Evolutionary conservation across 257 asterid species (phyloP).

Genomic region (Solanum neorickii): DNA sequence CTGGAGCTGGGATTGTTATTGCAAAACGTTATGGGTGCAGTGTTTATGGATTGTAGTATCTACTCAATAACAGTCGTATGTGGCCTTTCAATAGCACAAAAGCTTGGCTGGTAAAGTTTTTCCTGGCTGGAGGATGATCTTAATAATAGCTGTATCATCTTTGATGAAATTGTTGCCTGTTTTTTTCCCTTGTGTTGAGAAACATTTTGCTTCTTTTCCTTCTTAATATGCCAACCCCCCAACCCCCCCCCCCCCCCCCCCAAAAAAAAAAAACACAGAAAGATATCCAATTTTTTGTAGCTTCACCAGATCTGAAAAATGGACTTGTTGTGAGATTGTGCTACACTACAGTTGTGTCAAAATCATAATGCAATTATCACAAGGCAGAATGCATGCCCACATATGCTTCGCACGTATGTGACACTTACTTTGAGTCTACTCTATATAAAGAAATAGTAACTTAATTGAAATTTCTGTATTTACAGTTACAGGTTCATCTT

Average conservation of each 20-base stretch:
- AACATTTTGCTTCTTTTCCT: background rate
- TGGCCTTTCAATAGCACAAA: conserved; percentile 24
- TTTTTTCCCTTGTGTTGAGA: background rate
- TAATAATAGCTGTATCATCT: background rate
- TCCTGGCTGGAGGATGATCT: background rate
- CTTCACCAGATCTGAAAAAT: background rate
- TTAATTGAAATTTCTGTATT: too few species aligned
- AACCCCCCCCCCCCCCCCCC: background rate
- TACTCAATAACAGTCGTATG: conserved; percentile 48
- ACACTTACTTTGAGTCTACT: background rate
- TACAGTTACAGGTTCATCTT: background rate
- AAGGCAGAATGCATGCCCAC: too few species aligned
- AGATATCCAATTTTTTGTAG: background rate
- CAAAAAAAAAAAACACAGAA: background rate
- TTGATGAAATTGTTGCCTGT: background rate
- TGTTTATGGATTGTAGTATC: conserved; percentile 60
- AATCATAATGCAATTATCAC: too few species aligned
- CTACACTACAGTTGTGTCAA: too few species aligned
- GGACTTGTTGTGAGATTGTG: background rate
- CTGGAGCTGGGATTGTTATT: conserved; percentile 41
- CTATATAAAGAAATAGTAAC: background rate
- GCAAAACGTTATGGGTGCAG: conserved; percentile 40
- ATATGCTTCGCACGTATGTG: background rate
- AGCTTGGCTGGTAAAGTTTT: conserved; percentile 21
- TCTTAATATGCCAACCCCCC: background rate